Evolutionary conservation across 495 filamentous ascomycete species (phyloP), one percentile per base, ranked within the genome.

Genomic region (Aspergillus coremiiformis): DNA sequence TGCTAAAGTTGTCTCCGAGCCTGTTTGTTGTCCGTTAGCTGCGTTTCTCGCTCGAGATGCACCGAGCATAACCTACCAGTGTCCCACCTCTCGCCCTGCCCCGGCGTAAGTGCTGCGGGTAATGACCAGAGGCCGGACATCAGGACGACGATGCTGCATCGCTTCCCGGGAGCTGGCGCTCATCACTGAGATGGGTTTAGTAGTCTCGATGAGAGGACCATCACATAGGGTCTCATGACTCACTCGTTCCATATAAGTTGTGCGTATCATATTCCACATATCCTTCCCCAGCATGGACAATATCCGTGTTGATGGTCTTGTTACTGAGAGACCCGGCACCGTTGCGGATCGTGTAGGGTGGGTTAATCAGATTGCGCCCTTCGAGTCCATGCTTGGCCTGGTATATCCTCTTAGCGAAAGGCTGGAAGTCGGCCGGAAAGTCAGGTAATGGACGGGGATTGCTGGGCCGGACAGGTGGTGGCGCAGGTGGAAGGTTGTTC

Each of bases 81-180:
- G 85, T 5, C 88, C 89, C 14, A 92, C 88, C 23, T 85, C 76
- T 37, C 73, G 65, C 7, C 90, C 90, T 14, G 88, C 85, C 23
- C 90, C 89, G 5, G 85, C 83, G 61, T 90, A 95, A 2, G 88
- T 95, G 52, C 80, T 85, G 19, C 90, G 84, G 15, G 89, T 92
- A 63, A 95, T 94, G 53, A 95, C 72, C 47, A 94, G 58, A 4
- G 90, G 88, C 0, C 89, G 79, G 1, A 80, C 70, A 1, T 61
- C 65, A 0, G 89, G 87, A 2, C 86, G 82, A 30, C 87, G 80
- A 27, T 72, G 65, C 9, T 80, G 67, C 87, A 95, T 87, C 8
- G 87, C 84, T 4, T 76, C 61, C 49, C 80, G 74, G 20, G 82
- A 86, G 1, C 80, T 69, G 8, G 77, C 69, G 22, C 80, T 83